Conservation (phyloP, 495 filamentous ascomycete genomes). For the Aspergillus campestris region DNA sequence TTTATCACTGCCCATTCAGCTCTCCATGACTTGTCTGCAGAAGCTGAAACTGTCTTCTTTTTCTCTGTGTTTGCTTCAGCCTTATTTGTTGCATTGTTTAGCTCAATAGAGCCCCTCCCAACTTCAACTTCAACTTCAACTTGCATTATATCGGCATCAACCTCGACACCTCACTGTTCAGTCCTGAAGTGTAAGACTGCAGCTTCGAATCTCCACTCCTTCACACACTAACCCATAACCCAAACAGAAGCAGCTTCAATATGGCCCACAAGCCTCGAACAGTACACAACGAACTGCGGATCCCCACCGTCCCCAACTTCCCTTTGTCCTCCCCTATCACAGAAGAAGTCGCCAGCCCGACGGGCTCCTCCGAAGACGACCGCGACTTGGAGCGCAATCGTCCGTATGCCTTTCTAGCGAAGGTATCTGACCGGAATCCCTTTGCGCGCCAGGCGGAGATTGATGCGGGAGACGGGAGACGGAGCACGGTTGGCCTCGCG, state of each 20-base stretch:
- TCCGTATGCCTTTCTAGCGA: conserved; percentile 25
- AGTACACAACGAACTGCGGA: conserved; percentile 20
- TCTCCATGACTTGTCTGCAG: conserved; percentile 2
- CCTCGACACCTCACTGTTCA: too few relatives aligned
- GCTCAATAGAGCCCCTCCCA: too few relatives aligned
- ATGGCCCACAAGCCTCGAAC: conserved; percentile 22
- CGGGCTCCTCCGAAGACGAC: conserved; percentile 28
- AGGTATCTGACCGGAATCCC: conserved; percentile 19
- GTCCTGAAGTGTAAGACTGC: too few relatives aligned
- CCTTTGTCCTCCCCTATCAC: conserved; percentile 39
- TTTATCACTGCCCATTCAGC: conserved; percentile 2
- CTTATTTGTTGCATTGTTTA: too few relatives aligned
- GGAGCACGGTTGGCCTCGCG: background rate
- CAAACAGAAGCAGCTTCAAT: background rate
- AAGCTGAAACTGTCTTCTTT: conserved; percentile 2
- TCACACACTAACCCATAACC: background rate
- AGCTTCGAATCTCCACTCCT: background rate
- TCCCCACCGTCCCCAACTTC: conserved; percentile 27
- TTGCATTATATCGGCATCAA: background rate
- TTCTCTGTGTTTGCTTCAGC: background rate
- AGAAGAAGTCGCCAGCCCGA: conserved; percentile 34
- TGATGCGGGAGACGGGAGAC: background rate
- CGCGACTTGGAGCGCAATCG: conserved; percentile 20
- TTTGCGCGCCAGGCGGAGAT: conserved; percentile 9
- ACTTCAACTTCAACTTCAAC: too few relatives aligned